phyloP scores from a whole-genome alignment of 495 filamentous ascomycete genomes.

The Daldinia grandis region DNA sequence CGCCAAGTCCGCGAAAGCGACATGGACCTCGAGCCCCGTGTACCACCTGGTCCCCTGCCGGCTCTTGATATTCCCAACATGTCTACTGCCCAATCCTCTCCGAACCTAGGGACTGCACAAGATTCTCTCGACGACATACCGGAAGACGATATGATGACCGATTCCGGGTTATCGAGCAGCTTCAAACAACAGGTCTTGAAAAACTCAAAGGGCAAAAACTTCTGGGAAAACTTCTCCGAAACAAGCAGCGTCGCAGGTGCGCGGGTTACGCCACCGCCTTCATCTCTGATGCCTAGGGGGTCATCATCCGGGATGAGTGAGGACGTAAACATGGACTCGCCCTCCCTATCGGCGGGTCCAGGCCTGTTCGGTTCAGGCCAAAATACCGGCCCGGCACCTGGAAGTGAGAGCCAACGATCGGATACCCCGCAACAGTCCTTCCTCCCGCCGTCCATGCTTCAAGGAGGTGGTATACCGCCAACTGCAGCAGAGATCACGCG shows the following conservation, averaged over 20 bases:
- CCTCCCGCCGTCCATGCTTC: slow-evolving; percentile 49
- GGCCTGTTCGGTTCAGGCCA: slow-evolving; percentile 36
- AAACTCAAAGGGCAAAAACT: slow-evolving; percentile 75
- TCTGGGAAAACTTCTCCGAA: slow-evolving; percentile 80
- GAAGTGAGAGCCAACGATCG: slow-evolving; percentile 39
- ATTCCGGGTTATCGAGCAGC: slow-evolving; percentile 63
- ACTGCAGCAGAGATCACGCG: slow-evolving; percentile 73
- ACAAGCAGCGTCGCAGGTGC: slow-evolving; percentile 59
- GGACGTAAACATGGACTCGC: slow-evolving; percentile 79
- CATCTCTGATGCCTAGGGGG: slow-evolving; percentile 60
- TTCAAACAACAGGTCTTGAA: slow-evolving; percentile 77
- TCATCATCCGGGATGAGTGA: slow-evolving; percentile 73
- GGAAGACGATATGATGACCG: slow-evolving; percentile 68
- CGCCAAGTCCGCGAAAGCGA: slow-evolving; percentile 86
- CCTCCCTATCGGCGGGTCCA: slow-evolving; percentile 61
- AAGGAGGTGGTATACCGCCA: slow-evolving; percentile 47
- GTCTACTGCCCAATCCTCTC: slow-evolving; percentile 63
- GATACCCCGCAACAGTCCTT: slow-evolving; percentile 56
- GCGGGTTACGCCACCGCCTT: slow-evolving; percentile 71
- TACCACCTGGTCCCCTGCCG: slow-evolving; percentile 29
- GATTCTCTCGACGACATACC: slow-evolving; percentile 65
- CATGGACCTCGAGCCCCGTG: slow-evolving; percentile 58
- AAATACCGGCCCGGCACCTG: slow-evolving; percentile 17
- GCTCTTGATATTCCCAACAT: slow-evolving; percentile 35
- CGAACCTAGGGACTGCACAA: slow-evolving; percentile 51